Conservation (phyloP, 345 rosid species). For the Passiflora organensis region DNA sequence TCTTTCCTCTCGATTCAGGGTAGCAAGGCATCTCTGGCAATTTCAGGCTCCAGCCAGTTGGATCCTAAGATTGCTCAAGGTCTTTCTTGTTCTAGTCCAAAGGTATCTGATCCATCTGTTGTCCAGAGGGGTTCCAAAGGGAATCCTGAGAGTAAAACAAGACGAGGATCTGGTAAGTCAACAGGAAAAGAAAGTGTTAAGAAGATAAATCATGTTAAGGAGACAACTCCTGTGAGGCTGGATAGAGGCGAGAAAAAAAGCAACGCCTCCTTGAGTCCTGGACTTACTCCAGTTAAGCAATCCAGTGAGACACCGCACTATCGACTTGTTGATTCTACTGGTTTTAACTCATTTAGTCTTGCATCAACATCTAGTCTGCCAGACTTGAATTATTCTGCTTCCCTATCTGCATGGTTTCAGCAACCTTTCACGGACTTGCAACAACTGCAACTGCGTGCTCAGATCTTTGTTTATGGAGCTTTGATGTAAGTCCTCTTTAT, state of each 20-base stretch:
- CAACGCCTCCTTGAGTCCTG: constrained; percentile 36
- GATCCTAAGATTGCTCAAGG: constrained; percentile 37
- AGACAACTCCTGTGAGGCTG: constrained; percentile 32
- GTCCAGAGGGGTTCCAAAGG: constrained; percentile 41
- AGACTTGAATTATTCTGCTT: constrained; percentile 58
- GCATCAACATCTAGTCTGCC: constrained; percentile 52
- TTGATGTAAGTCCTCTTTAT: constrained; percentile 85
- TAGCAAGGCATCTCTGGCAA: constrained; percentile 51
- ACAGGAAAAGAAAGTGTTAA: constrained; percentile 54
- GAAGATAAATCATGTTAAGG: constrained; percentile 48
- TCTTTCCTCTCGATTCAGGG: constrained; percentile 28
- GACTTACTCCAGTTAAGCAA: constrained; percentile 41
- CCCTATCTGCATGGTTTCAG: constrained; percentile 47
- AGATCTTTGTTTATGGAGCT: constrained; percentile 96
- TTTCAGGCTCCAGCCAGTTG: constrained; percentile 37
- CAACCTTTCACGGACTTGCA: constrained; percentile 96
- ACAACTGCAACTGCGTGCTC: constrained; percentile 98
- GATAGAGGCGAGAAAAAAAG: constrained; percentile 47
- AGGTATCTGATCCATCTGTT: constrained; percentile 28
- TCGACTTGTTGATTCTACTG: constrained; percentile 41
- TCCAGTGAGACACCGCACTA: constrained; percentile 54
- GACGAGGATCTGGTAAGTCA: constrained; percentile 56
- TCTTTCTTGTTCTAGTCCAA: constrained; percentile 30
- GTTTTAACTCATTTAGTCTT: constrained; percentile 44
- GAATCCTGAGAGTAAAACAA: constrained; percentile 63